phyloP scores from a whole-genome alignment of 345 rosid species.

The Arabidopsis arenosa region DNA sequence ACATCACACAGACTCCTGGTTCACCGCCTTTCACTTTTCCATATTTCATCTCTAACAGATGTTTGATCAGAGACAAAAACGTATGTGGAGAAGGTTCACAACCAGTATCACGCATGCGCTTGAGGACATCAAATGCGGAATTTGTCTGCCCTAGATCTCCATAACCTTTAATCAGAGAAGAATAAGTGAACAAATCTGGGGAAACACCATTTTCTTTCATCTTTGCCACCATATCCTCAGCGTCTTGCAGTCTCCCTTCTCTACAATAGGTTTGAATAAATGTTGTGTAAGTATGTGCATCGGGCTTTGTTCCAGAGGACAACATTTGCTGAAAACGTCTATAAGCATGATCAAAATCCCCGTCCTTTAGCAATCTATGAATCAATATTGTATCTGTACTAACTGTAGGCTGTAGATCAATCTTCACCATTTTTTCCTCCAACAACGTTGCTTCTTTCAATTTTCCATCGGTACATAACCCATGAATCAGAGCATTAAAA shows the following conservation, averaged over 20 bases:
- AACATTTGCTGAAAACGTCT: conserved; percentile 59
- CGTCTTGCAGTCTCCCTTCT: conserved; percentile 66
- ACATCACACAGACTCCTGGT: conserved; percentile 43
- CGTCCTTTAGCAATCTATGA: conserved; percentile 61
- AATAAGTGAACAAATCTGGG: conserved; percentile 72
- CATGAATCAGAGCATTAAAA: conserved; percentile 78
- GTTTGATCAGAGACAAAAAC: conserved; percentile 65
- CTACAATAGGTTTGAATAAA: conserved; percentile 75
- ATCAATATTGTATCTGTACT: conserved; percentile 76
- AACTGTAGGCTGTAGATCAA: conserved; percentile 60
- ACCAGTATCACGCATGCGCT: conserved; percentile 72
- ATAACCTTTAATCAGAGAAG: conserved; percentile 68
- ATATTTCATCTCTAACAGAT: conserved; percentile 53
- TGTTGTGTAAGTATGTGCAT: conserved; percentile 69
- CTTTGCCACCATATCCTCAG: conserved; percentile 63
- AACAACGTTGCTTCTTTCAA: conserved; percentile 53
- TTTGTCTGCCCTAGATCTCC: conserved; percentile 59
- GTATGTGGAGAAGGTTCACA: conserved; percentile 81
- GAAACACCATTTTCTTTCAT: conserved; percentile 67
- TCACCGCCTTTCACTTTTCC: conserved; percentile 44
- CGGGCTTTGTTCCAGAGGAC: conserved; percentile 67
- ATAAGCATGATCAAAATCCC: conserved; percentile 65
- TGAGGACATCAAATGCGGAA: conserved; percentile 77
- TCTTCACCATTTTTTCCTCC: conserved; percentile 60
- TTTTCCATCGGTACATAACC: conserved; percentile 64